Evolutionary conservation across 1,284 basidiomycete species (phyloP).

Genomic region (Heterobasidion irregulare): DNA sequence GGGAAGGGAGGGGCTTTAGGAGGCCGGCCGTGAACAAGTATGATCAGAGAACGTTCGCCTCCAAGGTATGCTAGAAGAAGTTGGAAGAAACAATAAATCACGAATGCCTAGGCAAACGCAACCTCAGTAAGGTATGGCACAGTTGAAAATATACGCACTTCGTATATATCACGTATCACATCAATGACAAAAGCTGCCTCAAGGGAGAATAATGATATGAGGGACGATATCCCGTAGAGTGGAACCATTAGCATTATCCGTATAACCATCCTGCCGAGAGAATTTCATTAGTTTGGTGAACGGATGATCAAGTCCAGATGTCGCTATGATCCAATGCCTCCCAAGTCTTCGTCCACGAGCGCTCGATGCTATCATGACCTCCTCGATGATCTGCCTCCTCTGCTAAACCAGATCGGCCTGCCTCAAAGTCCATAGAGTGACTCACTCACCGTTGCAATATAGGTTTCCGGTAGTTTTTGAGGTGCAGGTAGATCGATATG

Average conservation of each 20-base stretch:
- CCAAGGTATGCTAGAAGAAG: slow-evolving; percentile 83
- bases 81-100: slow-evolving; percentile 91
- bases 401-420: too few relatives aligned
- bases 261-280: slow-evolving; percentile 71
- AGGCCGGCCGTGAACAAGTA: slow-evolving; percentile 82
- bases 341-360: background rate
- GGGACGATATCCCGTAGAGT: slow-evolving; percentile 84
- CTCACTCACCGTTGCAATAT: slow-evolving; percentile 58
- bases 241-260: slow-evolving; percentile 98
- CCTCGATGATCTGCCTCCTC: too few relatives aligned
- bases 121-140: slow-evolving; percentile 1
- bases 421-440: background rate
- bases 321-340: too few relatives aligned
- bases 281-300: background rate
- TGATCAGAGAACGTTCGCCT: slow-evolving; percentile 88
- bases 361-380: background rate
- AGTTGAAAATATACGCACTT: slow-evolving; percentile 39
- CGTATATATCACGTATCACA: slow-evolving; percentile 91
- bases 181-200: slow-evolving; percentile 97
- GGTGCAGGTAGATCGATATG: slow-evolving; percentile 80
- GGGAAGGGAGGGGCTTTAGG: slow-evolving; percentile 88
- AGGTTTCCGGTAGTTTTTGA: slow-evolving; percentile 87
- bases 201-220: slow-evolving; percentile 91
- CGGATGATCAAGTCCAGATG: too few relatives aligned
- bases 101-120: slow-evolving; percentile 64